Percentiles rank a stretch among this genome's conserved stretches.
phyloP scores from a whole-genome alignment of 2,329 filamentous ascomycete species.

The Hymenoscyphus albidus region DNA sequence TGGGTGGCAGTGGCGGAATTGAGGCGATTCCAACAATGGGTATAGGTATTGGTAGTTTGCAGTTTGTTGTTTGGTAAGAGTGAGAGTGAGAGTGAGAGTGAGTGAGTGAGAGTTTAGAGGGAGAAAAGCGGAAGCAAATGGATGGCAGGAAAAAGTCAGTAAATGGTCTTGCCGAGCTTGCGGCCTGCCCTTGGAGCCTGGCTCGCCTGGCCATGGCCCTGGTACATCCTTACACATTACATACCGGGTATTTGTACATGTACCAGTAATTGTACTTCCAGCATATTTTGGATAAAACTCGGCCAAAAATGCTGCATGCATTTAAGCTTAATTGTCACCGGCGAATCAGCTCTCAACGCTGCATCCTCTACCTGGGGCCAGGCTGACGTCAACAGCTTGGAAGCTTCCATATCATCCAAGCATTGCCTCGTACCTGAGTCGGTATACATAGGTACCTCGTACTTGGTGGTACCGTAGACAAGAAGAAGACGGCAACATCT shows the following conservation, averaged over 20 bases:
- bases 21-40: background rate
- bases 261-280: too few relatives aligned
- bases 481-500: background rate
- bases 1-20: background rate
- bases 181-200: background rate
- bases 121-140: background rate
- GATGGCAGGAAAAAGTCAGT: constrained; percentile 3
- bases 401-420: background rate
- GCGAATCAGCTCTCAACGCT: background rate
- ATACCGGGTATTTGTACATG: background rate
- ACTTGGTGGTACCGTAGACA: too few relatives aligned
- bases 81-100: constrained; percentile 3
- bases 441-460: too few relatives aligned
- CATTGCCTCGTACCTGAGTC: too few relatives aligned
- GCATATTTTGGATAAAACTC: constrained; percentile 5
- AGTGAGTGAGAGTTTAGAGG: background rate
- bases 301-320: background rate
- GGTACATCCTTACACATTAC: too few relatives aligned
- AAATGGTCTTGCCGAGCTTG: background rate
- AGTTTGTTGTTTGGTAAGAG: constrained; percentile 1
- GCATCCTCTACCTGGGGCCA: too few relatives aligned
- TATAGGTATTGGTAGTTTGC: background rate
- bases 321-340: background rate
- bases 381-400: background rate
- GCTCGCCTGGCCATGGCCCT: background rate